Conservation (phyloP, 2,329 filamentous ascomycete genomes). For the Arachnopeziza araneosa region DNA sequence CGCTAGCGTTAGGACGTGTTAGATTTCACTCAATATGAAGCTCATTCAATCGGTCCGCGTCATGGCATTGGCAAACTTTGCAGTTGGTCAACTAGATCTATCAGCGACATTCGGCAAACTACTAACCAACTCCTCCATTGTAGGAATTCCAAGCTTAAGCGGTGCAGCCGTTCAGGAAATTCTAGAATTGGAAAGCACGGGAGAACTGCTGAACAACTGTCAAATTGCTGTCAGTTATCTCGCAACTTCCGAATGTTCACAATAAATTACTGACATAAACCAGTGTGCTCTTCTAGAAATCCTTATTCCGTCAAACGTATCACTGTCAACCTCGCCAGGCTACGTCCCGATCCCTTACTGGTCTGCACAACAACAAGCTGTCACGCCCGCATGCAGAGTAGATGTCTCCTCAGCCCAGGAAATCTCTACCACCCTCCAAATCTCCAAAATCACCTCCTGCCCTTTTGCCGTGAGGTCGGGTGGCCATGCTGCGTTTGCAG, state of each 20-base stretch:
- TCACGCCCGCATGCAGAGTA: slow-evolving; percentile 15
- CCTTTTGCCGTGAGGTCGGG: slow-evolving; percentile 22
- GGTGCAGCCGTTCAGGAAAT: background rate
- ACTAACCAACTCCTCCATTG: background rate
- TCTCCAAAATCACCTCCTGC: slow-evolving; percentile 9
- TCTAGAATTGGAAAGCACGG: background rate
- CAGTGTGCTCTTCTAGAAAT: slow-evolving; percentile 2
- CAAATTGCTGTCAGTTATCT: background rate
- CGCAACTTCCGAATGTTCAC: background rate
- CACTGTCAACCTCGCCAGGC: background rate
- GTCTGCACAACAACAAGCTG: slow-evolving; percentile 14
- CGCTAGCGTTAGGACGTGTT: too few species aligned
- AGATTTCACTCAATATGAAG: background rate
- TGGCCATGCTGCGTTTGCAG: slow-evolving; percentile 30
- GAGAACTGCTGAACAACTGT: background rate
- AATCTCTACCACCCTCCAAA: slow-evolving; percentile 14
- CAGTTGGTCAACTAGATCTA: background rate
- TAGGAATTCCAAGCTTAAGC: background rate
- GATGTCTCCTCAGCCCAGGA: slow-evolving; percentile 11
- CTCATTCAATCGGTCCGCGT: background rate
- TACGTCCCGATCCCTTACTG: slow-evolving; percentile 1
- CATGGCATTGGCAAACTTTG: background rate
- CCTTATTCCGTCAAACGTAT: background rate
- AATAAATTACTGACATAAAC: background rate
- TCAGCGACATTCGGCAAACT: background rate